Base-by-base conservation (phyloP, 2,329 filamentous ascomycete species). In the Penicillium sp. region DNA sequence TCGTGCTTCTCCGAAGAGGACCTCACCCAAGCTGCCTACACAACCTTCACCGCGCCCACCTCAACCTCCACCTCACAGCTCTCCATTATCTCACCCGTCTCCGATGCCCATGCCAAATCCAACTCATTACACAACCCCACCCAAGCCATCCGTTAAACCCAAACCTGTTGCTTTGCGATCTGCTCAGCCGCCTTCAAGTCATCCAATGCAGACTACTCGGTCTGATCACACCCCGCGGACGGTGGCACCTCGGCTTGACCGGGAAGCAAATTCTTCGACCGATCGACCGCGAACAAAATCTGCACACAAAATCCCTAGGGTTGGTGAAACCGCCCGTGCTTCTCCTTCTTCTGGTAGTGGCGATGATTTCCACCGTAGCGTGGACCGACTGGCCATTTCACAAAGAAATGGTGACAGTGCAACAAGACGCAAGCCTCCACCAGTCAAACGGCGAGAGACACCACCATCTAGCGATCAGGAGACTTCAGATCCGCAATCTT, bases 401-500 rank as follows among this genome's bases (percentile, higher is more conserved):
- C 49, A 49, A 3, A 51, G 47, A 16, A 65, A 62, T 29, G 58
- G 59, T 2, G 55, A 43, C 32, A 55, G 57, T 51, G 21, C 59
- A 54, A 38, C 57, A 52, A 58, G 67, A 52, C 54, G 68, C 49
- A 61, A 67, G 60, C 55, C 55, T 67, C 72, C 74, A 8, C 58
- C 60, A 60, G 64, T 67, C 55, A 72, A 73, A 67, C 68, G 74
- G 70, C 59, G 73, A 34, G 62, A 81, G 54, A 79, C 79, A 32
- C 69, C 80, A 18, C 75, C 70, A 24, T 80, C 76, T 24, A 78
- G 72, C 50, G 71, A 72, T 18, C 69, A 65, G 7, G 72, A 74
- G 44, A 71, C 68, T 10, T 60, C 76, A 4, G 79, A 80, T n/a
- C 79, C 76, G 5, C 76, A 77, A 7, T 77, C 78, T 4, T 76